Percentiles rank a stretch among this genome's conserved stretches.
Evolutionary conservation across 768 basidiomycete species (phyloP).

Genomic region (Pisolithus tinctorius): DNA sequence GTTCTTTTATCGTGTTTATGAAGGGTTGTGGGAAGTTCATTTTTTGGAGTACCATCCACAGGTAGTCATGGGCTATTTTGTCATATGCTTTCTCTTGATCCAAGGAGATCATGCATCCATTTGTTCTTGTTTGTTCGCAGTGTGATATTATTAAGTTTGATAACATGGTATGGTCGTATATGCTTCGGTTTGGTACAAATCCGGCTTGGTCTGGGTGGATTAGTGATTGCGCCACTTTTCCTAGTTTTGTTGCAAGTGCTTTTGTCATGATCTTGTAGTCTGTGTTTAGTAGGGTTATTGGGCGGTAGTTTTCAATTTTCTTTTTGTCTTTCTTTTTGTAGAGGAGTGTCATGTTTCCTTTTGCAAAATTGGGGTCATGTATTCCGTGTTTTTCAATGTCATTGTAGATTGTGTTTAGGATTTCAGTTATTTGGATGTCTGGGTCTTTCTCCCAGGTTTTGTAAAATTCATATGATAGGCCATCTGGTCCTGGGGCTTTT

Average conservation of each 20-base stretch:
- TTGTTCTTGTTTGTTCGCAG: constrained; percentile 14
- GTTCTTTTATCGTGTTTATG: constrained; percentile 13
- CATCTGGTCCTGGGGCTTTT: constrained; percentile 19
- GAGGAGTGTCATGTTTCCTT: constrained; percentile 31
- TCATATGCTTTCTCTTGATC: constrained; percentile 37
- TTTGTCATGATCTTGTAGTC: constrained; percentile 30
- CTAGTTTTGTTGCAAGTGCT: constrained; percentile 13
- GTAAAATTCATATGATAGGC: constrained; percentile 24
- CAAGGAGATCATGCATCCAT: constrained; percentile 20
- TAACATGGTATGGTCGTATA: constrained; percentile 28
- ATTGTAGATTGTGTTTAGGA: constrained; percentile 1
- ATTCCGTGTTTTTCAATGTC: constrained; percentile 26
- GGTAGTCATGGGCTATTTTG: constrained; percentile 28
- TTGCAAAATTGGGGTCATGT: constrained; percentile 9
- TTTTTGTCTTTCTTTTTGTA: constrained; percentile 34
- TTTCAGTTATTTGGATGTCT: not conserved
- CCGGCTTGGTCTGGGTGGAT: constrained; percentile 34
- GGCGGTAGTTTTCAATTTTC: constrained; percentile 30
- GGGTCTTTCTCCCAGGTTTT: constrained; percentile 2
- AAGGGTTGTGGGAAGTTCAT: constrained; percentile 22
- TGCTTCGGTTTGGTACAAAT: constrained; percentile 27
- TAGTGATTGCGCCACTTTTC: constrained; percentile 1
- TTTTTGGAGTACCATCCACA: constrained; percentile 19
- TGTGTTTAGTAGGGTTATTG: constrained; percentile 30
- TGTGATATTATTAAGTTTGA: constrained; percentile 18